Evolutionary conservation across 225 moss, liverwort and hornwort species (phyloP).

Genomic region (Pseudoscleropodium purum): DNA sequence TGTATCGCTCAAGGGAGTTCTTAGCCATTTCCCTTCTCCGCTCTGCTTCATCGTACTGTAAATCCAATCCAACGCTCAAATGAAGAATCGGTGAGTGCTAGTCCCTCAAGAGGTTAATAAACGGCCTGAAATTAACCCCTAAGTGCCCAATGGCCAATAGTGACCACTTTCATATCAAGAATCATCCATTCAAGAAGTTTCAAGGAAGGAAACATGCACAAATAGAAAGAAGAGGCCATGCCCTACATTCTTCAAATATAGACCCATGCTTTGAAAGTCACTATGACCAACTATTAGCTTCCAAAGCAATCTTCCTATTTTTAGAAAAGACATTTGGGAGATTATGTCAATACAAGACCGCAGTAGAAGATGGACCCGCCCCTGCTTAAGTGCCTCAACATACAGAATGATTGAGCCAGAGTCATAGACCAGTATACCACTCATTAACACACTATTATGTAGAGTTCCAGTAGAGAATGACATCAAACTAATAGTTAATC

Average conservation of each 20-base stretch:
- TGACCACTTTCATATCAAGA: neutral
- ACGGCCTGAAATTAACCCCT: neutral
- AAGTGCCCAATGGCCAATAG: neutral
- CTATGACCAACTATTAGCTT: neutral
- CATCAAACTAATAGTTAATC: neutral
- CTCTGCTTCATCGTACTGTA: slow-evolving; percentile 94
- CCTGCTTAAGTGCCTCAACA: neutral
- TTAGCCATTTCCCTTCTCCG: slow-evolving; percentile 99
- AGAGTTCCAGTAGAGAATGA: neutral
- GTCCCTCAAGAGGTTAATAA: neutral
- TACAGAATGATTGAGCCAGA: neutral
- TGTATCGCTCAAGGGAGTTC: slow-evolving; percentile 93
- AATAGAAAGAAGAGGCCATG: neutral
- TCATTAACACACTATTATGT: neutral
- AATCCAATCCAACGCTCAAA: neutral
- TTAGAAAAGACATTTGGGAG: neutral
- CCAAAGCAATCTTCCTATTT: neutral
- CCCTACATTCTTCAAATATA: neutral
- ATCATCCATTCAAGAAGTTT: neutral
- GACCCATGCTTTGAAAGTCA: neutral
- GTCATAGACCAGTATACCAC: neutral
- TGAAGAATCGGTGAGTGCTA: neutral
- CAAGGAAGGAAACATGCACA: neutral
- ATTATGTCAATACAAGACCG: neutral
- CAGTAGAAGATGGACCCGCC: neutral